Conservation (phyloP, 192 early-diverging fungal species). For the Coemansia sp. region DNA sequence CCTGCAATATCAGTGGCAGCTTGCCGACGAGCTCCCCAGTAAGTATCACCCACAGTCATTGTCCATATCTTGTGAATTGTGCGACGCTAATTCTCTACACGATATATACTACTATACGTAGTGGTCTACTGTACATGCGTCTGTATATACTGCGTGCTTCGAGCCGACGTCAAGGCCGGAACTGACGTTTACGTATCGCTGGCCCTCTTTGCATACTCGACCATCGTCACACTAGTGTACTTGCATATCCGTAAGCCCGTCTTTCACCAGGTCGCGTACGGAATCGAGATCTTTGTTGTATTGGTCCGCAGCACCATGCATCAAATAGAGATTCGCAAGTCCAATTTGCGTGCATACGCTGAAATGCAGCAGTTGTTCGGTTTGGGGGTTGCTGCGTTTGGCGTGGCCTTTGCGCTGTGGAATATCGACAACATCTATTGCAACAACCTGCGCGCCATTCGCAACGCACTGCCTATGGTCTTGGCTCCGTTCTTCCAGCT, state of each 20-base stretch:
- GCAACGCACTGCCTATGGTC: constrained; percentile 56
- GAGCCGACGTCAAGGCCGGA: constrained; percentile 53
- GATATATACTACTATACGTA: constrained; percentile 11
- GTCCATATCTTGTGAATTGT: constrained; percentile 34
- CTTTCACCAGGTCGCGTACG: constrained; percentile 71
- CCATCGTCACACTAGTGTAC: constrained; percentile 63
- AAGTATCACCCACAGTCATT: constrained; percentile 18
- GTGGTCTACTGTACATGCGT: constrained; percentile 67
- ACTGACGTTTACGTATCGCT: constrained; percentile 53
- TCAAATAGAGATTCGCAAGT: constrained; percentile 46
- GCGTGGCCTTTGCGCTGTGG: constrained; percentile 71
- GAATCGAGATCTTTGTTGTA: constrained; percentile 58
- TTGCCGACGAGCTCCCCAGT: constrained; percentile 82
- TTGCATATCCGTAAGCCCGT: constrained; percentile 70
- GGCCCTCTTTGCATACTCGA: constrained; percentile 59
- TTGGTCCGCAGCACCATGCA: constrained; percentile 57
- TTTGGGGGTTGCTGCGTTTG: constrained; percentile 52
- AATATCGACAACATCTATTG: constrained; percentile 82
- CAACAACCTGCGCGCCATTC: constrained; percentile 54
- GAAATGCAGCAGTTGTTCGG: constrained; percentile 47
- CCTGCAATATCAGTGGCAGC: constrained; percentile 70
- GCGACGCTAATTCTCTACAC: background rate
- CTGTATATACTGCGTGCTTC: constrained; percentile 60
- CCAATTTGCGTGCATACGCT: constrained; percentile 36
- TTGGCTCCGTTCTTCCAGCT: constrained; percentile 63